A percentile compares a stretch with the other conserved stretches of the same genome.
phyloP scores from a whole-genome alignment of 768 basidiomycete genomes.

The Tylopilus vinaceipallidus region DNA sequence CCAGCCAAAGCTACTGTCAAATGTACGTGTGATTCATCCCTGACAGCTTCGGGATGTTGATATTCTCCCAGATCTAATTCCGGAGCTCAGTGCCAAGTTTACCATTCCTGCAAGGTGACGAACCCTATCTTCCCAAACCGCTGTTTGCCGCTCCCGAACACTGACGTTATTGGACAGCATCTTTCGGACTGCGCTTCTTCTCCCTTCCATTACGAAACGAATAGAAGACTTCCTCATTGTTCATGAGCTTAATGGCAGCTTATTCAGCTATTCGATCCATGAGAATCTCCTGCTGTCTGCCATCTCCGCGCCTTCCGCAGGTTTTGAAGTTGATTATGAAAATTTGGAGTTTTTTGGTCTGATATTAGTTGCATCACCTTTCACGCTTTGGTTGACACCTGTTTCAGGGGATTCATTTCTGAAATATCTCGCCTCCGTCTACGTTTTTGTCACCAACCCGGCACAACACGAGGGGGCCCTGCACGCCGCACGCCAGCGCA shows the following conservation, averaged over 20 bases:
- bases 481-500: slow-evolving; percentile 60
- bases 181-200: slow-evolving; percentile 61
- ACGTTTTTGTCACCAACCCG: slow-evolving; percentile 71
- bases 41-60: slow-evolving; percentile 28
- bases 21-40: slow-evolving; percentile 44
- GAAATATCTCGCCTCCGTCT: slow-evolving; percentile 74
- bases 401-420: slow-evolving; percentile 72
- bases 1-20: slow-evolving; percentile 47
- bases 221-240: slow-evolving; percentile 74
- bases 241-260: slow-evolving; percentile 71
- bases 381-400: slow-evolving; percentile 24
- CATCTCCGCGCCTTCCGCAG: slow-evolving; percentile 66
- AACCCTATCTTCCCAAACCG: slow-evolving; percentile 19
- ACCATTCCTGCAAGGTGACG: slow-evolving; percentile 70
- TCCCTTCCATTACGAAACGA: slow-evolving; percentile 72
- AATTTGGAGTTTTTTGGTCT: slow-evolving; percentile 79
- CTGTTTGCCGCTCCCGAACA: slow-evolving; percentile 16
- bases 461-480: slow-evolving; percentile 62
- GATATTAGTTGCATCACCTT: slow-evolving; percentile 14
- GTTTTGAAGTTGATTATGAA: slow-evolving; percentile 76
- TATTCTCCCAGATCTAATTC: slow-evolving; percentile 63
- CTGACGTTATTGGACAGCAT: slow-evolving; percentile 43
- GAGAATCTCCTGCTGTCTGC: slow-evolving; percentile 64
- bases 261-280: slow-evolving; percentile 61
- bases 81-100: slow-evolving; percentile 74